Evolutionary conservation across 495 filamentous ascomycete species (phyloP).

Genomic region (Tuber brumale): DNA sequence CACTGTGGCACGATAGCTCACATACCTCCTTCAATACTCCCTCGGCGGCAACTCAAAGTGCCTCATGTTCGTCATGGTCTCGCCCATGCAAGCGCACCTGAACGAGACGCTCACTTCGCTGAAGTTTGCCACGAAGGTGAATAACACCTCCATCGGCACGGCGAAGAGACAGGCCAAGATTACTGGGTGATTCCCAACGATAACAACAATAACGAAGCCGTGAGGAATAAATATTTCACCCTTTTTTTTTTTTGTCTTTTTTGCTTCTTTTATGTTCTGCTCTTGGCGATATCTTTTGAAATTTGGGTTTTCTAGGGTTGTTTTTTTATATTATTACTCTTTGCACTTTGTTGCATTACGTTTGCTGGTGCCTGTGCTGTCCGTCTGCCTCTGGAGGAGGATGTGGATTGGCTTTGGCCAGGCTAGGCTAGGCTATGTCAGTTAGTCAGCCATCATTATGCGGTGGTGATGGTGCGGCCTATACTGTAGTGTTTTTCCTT

Average conservation of each 20-base stretch:
- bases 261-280: not conserved
- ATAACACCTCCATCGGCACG: conserved; percentile 43
- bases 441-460: not conserved
- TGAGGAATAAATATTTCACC: conserved; percentile 12
- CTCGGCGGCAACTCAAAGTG: conserved; percentile 94
- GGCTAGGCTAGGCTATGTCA: not conserved
- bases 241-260: conserved; percentile 15
- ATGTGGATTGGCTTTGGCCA: not conserved
- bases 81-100: conserved; percentile 82
- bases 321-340: conserved; percentile 13
- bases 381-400: not conserved
- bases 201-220: conserved; percentile 6
- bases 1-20: conserved; percentile 54
- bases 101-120: conserved; percentile 90
- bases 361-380: not conserved
- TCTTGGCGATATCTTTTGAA: conserved; percentile 3
- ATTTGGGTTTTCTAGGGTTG: conserved; percentile 2
- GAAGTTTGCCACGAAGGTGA: conserved; percentile 88
- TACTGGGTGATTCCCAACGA: conserved; percentile 21
- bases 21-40: conserved; percentile 90
- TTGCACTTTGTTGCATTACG: conserved; percentile 11
- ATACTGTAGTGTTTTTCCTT: not conserved
- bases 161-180: conserved; percentile 37
- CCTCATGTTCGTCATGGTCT: conserved; percentile 98
- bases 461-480: not conserved